A percentile compares a stretch with the other conserved stretches of the same genome.
These are phyloP conservation scores for Venustampulla echinocandica DNA, from an alignment of 495 filamentous ascomycete genomes.

Conservation along the genomic window DNA sequence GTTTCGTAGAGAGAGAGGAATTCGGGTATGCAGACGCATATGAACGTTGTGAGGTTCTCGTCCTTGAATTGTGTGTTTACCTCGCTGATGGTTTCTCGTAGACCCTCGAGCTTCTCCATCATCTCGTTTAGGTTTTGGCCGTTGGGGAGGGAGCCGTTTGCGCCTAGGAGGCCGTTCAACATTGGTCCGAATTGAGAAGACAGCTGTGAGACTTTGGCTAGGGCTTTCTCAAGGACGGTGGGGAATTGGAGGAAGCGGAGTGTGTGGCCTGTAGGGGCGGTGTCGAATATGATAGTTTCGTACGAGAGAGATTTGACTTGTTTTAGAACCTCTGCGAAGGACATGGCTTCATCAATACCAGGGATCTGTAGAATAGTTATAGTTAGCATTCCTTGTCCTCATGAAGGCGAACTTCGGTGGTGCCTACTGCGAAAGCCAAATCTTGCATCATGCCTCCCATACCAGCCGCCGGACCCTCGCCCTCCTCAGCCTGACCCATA, in stretches of 20 bases:
- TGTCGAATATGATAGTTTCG: slow-evolving; percentile 98
- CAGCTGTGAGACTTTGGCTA: slow-evolving; percentile 91
- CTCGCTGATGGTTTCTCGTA: slow-evolving; percentile 87
- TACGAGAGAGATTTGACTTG: slow-evolving; percentile 99
- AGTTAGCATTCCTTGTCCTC: slow-evolving; percentile 2
- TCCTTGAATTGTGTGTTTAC: slow-evolving; percentile 99
- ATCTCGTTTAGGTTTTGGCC: slow-evolving; percentile 86
- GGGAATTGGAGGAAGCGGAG: slow-evolving; percentile 98
- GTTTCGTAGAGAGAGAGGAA: slow-evolving; percentile 97
- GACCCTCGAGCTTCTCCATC: slow-evolving; percentile 84
- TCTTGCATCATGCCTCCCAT: slow-evolving; percentile 60
- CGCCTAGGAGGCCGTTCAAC: slow-evolving; percentile 84
- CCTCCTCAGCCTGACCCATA: slow-evolving; percentile 68
- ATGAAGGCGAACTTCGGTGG: neutral
- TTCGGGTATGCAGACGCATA: slow-evolving; percentile 97
- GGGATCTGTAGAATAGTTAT: slow-evolving; percentile 73
- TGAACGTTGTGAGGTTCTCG: slow-evolving; percentile 89
- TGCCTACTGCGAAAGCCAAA: slow-evolving; percentile 50
- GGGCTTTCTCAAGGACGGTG: slow-evolving; percentile 93
- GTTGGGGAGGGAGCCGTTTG: slow-evolving; percentile 71
- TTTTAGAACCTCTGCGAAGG: slow-evolving; percentile 96
- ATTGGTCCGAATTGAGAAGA: slow-evolving; percentile 92
- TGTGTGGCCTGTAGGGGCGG: slow-evolving; percentile 96
- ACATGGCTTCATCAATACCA: slow-evolving; percentile 99
- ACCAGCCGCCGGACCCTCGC: slow-evolving; percentile 48